Conservation (phyloP, 2,329 filamentous ascomycete genomes). For the Pseudogymnoascus sp. region DNA sequence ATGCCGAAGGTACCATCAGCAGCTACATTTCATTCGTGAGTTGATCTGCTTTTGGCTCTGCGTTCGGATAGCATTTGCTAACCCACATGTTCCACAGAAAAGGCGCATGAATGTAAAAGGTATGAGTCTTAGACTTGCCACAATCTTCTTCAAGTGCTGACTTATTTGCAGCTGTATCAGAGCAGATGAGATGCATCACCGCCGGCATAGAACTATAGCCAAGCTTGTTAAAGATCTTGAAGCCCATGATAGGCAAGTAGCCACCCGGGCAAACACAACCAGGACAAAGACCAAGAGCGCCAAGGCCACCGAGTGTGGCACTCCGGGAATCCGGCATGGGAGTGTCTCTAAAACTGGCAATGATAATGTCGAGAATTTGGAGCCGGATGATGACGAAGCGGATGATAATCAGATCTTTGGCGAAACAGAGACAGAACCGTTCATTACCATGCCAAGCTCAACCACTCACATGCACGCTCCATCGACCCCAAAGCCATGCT, state of each 20-base stretch:
- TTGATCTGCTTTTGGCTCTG: background rate
- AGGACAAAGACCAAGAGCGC: background rate
- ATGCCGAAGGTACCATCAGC: conserved; percentile 28
- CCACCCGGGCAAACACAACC: background rate
- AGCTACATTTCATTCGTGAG: conserved; percentile 29
- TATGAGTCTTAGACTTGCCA: conserved; percentile 14
- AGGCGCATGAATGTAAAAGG: conserved; percentile 26
- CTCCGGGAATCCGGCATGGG: background rate
- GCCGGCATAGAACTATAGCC: conserved; percentile 27
- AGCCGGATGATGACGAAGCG: background rate
- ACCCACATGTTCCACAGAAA: conserved; percentile 17
- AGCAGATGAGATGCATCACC: conserved; percentile 27
- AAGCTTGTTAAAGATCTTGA: conserved; percentile 21
- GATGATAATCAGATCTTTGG: background rate
- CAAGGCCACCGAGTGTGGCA: background rate
- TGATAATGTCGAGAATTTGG: background rate
- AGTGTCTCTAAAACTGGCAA: background rate
- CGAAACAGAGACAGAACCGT: background rate
- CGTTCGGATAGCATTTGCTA: background rate
- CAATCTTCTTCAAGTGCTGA: conserved; percentile 8
- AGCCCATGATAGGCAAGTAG: conserved; percentile 16
- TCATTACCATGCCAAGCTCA: background rate
- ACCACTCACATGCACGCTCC: background rate
- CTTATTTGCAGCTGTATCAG: conserved; percentile 22
- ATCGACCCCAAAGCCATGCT: background rate